Base-by-base conservation (phyloP, 768 basidiomycete genomes). In the Naganishia onofrii region DNA sequence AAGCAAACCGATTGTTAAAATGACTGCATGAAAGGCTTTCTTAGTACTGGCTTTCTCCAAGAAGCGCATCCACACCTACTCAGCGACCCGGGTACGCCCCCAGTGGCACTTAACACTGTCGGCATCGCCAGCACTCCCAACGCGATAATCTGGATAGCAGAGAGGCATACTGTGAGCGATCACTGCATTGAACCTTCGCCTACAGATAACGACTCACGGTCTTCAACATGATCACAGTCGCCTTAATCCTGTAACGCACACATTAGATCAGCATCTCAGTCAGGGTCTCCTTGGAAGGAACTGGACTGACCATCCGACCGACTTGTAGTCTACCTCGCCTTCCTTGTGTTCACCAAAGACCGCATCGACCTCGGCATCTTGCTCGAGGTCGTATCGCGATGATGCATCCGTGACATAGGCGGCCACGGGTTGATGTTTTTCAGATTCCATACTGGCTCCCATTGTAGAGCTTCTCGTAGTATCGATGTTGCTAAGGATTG, bases 101-200 rank as follows among this genome's bases (percentile, higher is more conserved):
- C 76, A 6, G 72, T 71, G 0, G 72, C 71, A 21, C 69, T 72
- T 10, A 77, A 56, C 5, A 76, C 75, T 0, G 74, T 71, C 21
- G 76, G 76, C 69, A 77, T 77, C 5, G 75, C 73, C 34, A 78
- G 53, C 3, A 78, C 77, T 68, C 77, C 76, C 54, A 78, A 48
- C 0, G 70, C 77, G 38, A 58, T 58, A 15, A 58, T 58, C 57
- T 58, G 15, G 13, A 75, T n/a, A 7, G 17, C 32, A 38, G 42
- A 38, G 34, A 58, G 3, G 3, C 1, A n/a, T 51, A 58, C 17
- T 31, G 23, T 58, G 5, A 58, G 57, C 21, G 32, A 23, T 34
- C 9, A n/a, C 32, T 38, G 1, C n/a, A 17, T 17, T 2, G 38
- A 2, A n/a, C n/a, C n/a, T n/a, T n/a, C n/a, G n/a, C n/a, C n/a